phyloP scores from a whole-genome alignment of 495 filamentous ascomycete species.

The Annulohypoxylon nitens region DNA sequence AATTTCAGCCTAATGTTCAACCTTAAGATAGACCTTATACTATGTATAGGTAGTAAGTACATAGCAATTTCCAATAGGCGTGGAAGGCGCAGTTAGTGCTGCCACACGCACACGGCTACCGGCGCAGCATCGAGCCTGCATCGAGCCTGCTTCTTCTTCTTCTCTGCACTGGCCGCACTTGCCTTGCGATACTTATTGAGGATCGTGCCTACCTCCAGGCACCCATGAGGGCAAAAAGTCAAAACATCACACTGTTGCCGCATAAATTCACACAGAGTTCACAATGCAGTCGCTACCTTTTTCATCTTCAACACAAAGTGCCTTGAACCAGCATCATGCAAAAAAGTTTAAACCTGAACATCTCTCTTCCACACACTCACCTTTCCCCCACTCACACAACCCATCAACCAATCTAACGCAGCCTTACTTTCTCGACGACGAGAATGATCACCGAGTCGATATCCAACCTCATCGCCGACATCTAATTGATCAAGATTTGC shows the following conservation, averaged over 20 bases:
- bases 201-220: not conserved
- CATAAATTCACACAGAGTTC: not conserved
- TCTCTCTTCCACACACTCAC: not conserved
- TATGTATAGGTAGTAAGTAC: no score
- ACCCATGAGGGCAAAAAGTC: not conserved
- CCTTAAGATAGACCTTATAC: not conserved
- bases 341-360: not conserved
- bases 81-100: not conserved
- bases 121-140: not conserved
- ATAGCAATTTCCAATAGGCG: slow-evolving; percentile 2
- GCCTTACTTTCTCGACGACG: not conserved
- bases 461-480: not conserved
- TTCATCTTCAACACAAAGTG: not conserved
- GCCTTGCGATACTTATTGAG: not conserved
- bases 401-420: not conserved
- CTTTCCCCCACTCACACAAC: not conserved
- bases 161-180: no score
- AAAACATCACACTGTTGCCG: not conserved
- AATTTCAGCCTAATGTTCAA: slow-evolving; percentile 4
- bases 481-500: not conserved
- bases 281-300: slow-evolving; percentile 8
- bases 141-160: not conserved
- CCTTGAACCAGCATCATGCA: slow-evolving; percentile 2
- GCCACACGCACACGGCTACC: not conserved
- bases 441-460: not conserved